A percentile compares a stretch with the other conserved stretches of the same genome.
Evolutionary conservation across 2,329 filamentous ascomycete species (phyloP).

Genomic region (Fusarium musae): DNA sequence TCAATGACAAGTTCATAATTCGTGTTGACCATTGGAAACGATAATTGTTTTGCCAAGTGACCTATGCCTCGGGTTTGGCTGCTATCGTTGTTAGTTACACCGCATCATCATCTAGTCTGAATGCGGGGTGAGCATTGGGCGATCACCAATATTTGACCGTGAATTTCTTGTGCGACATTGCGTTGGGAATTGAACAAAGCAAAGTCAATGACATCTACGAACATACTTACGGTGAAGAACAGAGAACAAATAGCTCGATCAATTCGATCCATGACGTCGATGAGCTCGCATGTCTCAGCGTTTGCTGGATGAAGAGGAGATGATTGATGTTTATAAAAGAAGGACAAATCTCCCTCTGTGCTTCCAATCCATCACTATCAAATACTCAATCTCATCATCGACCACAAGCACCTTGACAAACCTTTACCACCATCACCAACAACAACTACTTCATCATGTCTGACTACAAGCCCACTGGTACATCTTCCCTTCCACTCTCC

Average conservation of each 20-base stretch:
- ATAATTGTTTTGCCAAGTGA: too few species aligned
- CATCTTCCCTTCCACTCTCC: accelerated
- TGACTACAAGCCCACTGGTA: slow-evolving; percentile 34
- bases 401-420: not conserved
- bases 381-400: not conserved
- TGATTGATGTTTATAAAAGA: not conserved
- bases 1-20: not conserved
- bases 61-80: not conserved
- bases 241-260: not conserved
- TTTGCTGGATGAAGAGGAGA: not conserved
- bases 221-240: not conserved
- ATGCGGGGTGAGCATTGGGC: not conserved
- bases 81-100: not conserved
- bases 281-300: not conserved
- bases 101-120: not conserved
- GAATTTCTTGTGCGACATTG: not conserved
- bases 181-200: not conserved
- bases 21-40: not conserved
- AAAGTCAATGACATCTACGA: slow-evolving; percentile 26
- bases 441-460: slow-evolving; percentile 12
- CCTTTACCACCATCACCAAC: not conserved
- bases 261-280: slow-evolving; percentile 18
- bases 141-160: not conserved
- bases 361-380: not conserved
- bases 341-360: not conserved